Evolutionary conservation across 176 grass and related monocot species (phyloP).

Genomic region (Neostapfia colusana): DNA sequence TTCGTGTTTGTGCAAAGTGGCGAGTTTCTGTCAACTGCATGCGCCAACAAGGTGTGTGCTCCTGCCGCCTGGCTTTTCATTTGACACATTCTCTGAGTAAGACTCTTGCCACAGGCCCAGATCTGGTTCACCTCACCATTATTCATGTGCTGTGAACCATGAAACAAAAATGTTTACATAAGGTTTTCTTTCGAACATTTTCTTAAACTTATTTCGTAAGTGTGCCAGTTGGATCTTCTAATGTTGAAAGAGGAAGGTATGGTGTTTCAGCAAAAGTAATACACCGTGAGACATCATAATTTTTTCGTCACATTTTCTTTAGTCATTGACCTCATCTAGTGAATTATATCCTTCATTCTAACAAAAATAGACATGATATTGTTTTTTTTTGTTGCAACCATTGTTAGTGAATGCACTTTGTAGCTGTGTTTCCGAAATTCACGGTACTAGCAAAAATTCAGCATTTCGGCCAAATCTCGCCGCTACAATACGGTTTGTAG

Average conservation of each 20-base stretch:
- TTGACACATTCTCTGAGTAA: constrained; percentile 21
- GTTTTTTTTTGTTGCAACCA: no score
- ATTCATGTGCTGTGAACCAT: not conserved
- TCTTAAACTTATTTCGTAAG: not conserved
- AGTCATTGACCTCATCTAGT: no score
- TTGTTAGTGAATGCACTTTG: no score
- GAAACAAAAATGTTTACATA: constrained; percentile 25
- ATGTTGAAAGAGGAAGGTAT: not conserved
- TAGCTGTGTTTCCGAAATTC: no score
- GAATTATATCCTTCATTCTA: no score
- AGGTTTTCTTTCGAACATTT: not conserved
- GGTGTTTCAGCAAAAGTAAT: not conserved
- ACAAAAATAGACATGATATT: no score
- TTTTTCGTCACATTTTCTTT: no score
- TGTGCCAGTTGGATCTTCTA: not conserved
- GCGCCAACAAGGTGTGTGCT: constrained; percentile 36
- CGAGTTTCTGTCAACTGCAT: constrained; percentile 35
- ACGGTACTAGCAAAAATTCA: no score
- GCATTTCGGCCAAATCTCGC: no score
- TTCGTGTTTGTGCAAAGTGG: constrained; percentile 40
- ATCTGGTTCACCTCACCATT: not conserved
- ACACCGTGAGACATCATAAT: not conserved
- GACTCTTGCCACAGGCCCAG: not conserved
- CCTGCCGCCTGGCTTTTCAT: constrained; percentile 19
- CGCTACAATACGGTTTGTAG: no score